Conservation (phyloP, 2,329 filamentous ascomycete species). For the Fusarium sp. region DNA sequence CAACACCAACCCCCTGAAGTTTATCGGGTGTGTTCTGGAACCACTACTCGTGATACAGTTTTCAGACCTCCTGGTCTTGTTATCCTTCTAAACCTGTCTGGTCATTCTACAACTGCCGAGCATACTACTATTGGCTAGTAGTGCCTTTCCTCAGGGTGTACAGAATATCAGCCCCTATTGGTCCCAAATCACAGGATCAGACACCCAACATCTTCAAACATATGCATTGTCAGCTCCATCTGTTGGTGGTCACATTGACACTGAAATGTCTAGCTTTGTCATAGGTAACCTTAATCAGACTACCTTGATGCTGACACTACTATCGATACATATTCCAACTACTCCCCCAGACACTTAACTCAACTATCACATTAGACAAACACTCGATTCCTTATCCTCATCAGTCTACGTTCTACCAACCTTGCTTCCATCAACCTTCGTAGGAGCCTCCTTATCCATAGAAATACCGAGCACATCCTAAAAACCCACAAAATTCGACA, state of each 20-base stretch:
- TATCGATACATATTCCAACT: background rate
- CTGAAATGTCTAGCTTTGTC: background rate
- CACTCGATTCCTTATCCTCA: background rate
- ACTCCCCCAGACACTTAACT: no score
- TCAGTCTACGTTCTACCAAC: background rate
- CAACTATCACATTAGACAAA: background rate
- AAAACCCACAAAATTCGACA: slow-evolving; percentile 29
- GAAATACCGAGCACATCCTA: slow-evolving; percentile 4
- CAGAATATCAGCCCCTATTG: background rate
- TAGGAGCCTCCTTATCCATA: background rate
- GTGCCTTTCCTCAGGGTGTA: background rate
- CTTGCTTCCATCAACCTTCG: background rate
- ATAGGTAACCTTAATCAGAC: slow-evolving; percentile 24
- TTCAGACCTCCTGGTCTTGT: no score
- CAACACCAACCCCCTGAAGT: no score
- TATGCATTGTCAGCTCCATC: background rate
- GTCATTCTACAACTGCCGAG: background rate
- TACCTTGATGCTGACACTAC: background rate
- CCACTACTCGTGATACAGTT: background rate
- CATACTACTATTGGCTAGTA: background rate
- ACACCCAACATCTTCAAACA: background rate
- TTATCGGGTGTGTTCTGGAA: background rate
- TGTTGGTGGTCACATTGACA: background rate
- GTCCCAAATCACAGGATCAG: background rate
- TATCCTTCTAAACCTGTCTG: background rate